phyloP scores from a whole-genome alignment of 768 basidiomycete species.

The Suillus variegatus region DNA sequence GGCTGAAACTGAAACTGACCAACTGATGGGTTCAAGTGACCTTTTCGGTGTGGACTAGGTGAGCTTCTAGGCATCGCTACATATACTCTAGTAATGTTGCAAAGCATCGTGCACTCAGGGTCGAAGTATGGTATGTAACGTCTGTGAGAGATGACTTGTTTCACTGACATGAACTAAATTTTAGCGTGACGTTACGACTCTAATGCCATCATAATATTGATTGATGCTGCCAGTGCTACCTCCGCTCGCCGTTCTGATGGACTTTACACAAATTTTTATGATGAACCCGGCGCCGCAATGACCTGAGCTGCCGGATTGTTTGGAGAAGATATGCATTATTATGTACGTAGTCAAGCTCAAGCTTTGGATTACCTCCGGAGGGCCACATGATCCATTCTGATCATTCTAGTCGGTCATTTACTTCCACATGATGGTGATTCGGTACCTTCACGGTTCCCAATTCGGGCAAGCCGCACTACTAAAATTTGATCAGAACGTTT shows the following conservation, averaged over 20 bases:
- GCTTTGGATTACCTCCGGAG: not conserved
- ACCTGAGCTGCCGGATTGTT: not conserved
- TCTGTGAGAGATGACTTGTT: not conserved
- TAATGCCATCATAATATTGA: not conserved
- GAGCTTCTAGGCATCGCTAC: no score
- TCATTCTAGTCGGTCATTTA: not conserved
- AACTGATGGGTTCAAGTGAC: no score
- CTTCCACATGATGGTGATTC: not conserved
- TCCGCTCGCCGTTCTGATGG: not conserved
- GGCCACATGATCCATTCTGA: constrained; percentile 13
- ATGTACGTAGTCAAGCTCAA: not conserved
- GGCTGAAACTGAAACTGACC: no score
- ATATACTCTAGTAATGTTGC: no score
- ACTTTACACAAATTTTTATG: not conserved
- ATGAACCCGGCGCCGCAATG: not conserved
- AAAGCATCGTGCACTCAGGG: no score
- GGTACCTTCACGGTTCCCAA: not conserved
- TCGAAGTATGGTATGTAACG: not conserved
- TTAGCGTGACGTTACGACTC: not conserved
- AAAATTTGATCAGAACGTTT: not conserved
- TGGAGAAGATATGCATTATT: not conserved
- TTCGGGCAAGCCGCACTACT: not conserved
- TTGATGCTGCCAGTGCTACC: not conserved
- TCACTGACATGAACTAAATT: not conserved
- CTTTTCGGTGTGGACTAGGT: no score